Base-by-base conservation (phyloP, 2,329 filamentous ascomycete species). In the Fusarium buxicola region DNA sequence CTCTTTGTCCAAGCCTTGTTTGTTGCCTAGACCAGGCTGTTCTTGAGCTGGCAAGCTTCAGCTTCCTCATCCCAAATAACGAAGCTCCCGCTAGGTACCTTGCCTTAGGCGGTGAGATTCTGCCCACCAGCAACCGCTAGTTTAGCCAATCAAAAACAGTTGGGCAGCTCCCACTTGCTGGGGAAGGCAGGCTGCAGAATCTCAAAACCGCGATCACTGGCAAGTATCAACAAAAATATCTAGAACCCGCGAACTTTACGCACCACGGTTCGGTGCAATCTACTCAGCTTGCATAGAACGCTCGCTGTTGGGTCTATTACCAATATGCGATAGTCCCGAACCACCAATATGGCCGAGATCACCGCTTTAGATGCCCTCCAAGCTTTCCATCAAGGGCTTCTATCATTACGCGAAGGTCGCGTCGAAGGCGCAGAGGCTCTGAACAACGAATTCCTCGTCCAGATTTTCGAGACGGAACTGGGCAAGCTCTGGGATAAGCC, bases 361-460 rank as follows among this genome's bases (percentile, higher is more conserved):
- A 88, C 88, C 75, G 87, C 85, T 73, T 84, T 96, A 73, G 89
- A 89, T 73, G 86, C 88, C 77, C 87, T 98, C 72, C 89, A 94
- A 80, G 89, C 87, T 76, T 87, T 99, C 70, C 92, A 96, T 77
- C 87, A 91, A 75, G 93, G 97, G 79, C 87, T 99, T 61, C 82
- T 90, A 68, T 88, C 90, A 55, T 84, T 95, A 69, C 86, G 87
- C 63, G 89, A 95, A 71, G 86, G 87, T 54, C 86, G 89, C 48
- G 78, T 80, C 49, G 80, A 82, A 39, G 80, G 78, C 55, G 83
- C 87, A 28, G 89, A 90, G 68, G 80, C 91, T 39, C 85, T 94
- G 47, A 87, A 91, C 59, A 85, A 93, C 60, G 84, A 86, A 68
- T 81, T 96, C 25, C 77, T 92, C 47, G 84, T 89, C 28, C 87